These are phyloP conservation scores for Septoria petroselini DNA, from an alignment of 2,329 filamentous ascomycete genomes.

Conservation along the genomic window DNA sequence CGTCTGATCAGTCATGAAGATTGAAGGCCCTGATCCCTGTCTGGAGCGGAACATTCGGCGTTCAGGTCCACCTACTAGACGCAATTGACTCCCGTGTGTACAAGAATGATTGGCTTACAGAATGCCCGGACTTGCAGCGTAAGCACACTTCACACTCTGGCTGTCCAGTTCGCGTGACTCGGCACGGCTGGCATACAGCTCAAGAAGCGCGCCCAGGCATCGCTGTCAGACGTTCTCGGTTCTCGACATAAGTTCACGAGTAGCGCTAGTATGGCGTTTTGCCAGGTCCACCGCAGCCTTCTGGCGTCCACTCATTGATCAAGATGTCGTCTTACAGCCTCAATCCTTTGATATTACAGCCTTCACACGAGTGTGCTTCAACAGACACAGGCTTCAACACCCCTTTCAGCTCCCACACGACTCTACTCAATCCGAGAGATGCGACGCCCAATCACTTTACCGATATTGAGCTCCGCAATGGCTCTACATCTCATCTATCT, in stretches of 20 bases:
- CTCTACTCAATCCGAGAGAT: neutral
- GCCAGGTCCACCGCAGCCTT: neutral
- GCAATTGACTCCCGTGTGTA: neutral
- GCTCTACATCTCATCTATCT: neutral
- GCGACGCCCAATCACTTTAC: neutral
- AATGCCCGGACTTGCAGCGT: neutral
- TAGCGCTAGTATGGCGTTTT: neutral
- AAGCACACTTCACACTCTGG: no score
- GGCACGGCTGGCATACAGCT: neutral
- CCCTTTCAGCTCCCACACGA: neutral
- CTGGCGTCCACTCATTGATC: constrained; percentile 7
- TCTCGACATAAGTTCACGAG: neutral
- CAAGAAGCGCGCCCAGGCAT: neutral
- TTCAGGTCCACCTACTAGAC: neutral
- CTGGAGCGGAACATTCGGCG: neutral
- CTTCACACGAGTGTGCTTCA: neutral
- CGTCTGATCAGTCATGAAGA: neutral
- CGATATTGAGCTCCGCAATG: neutral
- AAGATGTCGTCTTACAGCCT: constrained; percentile 2
- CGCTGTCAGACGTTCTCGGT: neutral
- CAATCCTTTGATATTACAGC: neutral
- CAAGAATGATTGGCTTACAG: neutral
- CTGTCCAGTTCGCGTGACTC: no score
- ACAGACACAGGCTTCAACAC: neutral
- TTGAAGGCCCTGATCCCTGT: constrained; percentile 4